phyloP scores from a whole-genome alignment of 306 rosid species.

The Argentina anserina region DNA sequence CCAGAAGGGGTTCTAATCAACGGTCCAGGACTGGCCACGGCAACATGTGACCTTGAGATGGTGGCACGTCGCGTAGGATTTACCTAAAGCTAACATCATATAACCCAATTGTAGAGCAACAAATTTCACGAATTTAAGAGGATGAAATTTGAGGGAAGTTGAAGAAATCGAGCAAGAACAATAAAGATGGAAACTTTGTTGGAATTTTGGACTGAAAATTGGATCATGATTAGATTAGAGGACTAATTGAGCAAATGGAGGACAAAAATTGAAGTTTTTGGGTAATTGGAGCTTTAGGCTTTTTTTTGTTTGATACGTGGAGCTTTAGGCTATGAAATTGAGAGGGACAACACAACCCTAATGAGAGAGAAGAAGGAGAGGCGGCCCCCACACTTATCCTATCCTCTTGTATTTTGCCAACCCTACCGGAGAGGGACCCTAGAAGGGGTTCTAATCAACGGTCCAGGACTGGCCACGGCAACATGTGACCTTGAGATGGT shows the following conservation, averaged over 20 bases:
- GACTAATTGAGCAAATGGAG: conserved; percentile 25
- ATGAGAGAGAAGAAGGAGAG: conserved; percentile 20
- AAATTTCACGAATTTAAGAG: too few species aligned
- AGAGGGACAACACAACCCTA: conserved; percentile 57
- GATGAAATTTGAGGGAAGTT: background rate
- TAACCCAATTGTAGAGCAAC: too few species aligned
- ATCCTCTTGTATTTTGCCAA: background rate
- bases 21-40: conserved; percentile 24
- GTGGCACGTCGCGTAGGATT: conserved; percentile 23
- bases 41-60: background rate
- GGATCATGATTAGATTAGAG: conserved; percentile 35
- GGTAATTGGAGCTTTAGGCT: conserved; percentile 1
- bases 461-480: conserved; percentile 1
- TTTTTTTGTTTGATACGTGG: too few species aligned
- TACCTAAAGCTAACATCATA: too few species aligned
- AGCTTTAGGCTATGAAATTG: conserved; percentile 6
- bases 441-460: conserved; percentile 23
- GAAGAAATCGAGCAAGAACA: conserved; percentile 12
- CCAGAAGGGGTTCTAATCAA: conserved; percentile 26
- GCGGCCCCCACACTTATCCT: conserved; percentile 56
- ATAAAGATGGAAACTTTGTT: conserved; percentile 29
- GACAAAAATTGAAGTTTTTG: background rate
- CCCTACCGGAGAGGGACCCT: conserved; percentile 54
- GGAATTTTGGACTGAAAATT: conserved; percentile 25
- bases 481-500: conserved; percentile 1